These are phyloP conservation scores for Coniferiporia sulphurascens DNA, from an alignment of 1,284 basidiomycete genomes.

Conservation along the genomic window DNA sequence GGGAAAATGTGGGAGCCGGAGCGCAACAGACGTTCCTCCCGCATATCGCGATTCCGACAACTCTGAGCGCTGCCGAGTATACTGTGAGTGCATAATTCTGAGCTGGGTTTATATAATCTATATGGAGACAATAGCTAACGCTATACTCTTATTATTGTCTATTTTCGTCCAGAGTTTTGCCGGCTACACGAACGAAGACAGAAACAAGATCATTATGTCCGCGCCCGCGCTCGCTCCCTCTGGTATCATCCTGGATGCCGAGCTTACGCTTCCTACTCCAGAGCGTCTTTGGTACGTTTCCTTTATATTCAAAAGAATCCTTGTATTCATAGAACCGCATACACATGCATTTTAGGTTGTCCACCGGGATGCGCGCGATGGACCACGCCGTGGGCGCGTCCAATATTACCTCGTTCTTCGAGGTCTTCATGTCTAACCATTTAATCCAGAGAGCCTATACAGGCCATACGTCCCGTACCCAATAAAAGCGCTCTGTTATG, in stretches of 20 bases:
- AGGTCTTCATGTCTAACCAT: background rate
- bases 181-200: constrained; percentile 71
- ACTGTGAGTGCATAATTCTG: constrained; percentile 47
- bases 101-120: no score
- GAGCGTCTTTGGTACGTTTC: constrained; percentile 67
- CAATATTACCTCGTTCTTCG: background rate
- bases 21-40: constrained; percentile 33
- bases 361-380: constrained; percentile 69
- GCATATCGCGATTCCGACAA: constrained; percentile 77
- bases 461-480: constrained; percentile 55
- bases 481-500: constrained; percentile 57
- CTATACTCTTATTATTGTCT: background rate
- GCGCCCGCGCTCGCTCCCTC: constrained; percentile 54
- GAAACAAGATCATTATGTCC: constrained; percentile 56
- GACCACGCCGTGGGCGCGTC: constrained; percentile 67
- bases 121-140: background rate
- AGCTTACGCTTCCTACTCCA: constrained; percentile 70
- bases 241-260: constrained; percentile 74
- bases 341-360: constrained; percentile 47
- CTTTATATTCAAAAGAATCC: background rate
- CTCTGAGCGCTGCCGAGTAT: constrained; percentile 77
- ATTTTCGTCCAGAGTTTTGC: constrained; percentile 56
- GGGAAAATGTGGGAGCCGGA: constrained; percentile 43
- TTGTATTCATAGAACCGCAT: background rate
- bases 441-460: constrained; percentile 59